Evolutionary conservation across 2,329 filamentous ascomycete genomes (phyloP).

Genomic region (Diaporthe australafricana): DNA sequence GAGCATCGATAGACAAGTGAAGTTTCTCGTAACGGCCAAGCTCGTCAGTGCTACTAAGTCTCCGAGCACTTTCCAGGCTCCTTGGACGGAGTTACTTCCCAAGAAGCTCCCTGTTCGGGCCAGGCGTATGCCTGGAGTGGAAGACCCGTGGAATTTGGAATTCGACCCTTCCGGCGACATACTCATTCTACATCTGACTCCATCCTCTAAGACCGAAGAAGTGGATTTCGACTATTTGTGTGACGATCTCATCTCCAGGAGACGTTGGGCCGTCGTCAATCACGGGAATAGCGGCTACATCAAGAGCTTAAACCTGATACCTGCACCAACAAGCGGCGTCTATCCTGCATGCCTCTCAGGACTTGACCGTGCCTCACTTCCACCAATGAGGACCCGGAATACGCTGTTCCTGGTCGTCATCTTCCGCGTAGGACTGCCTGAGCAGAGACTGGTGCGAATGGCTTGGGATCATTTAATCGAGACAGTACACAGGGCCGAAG

Average conservation of each 20-base stretch:
- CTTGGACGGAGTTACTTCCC: not conserved
- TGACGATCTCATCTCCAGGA: not conserved
- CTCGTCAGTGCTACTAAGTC: not conserved
- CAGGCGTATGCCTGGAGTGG: no score
- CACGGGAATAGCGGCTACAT: no score
- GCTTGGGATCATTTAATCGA: not conserved
- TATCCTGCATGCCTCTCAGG: no score
- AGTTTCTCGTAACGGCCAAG: not conserved
- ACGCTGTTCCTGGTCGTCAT: not conserved
- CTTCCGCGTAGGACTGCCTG: not conserved
- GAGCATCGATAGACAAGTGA: fast-evolving
- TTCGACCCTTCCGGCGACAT: not conserved
- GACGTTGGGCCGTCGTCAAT: not conserved
- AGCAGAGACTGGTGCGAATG: not conserved
- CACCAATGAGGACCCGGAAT: not conserved
- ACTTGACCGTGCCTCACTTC: not conserved
- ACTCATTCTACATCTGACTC: not conserved
- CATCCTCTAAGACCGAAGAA: no score
- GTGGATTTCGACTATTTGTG: no score
- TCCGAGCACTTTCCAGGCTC: not conserved
- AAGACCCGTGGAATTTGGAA: fast-evolving
- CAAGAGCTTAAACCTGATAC: no score
- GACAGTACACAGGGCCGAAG: not conserved
- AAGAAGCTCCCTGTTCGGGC: not conserved
- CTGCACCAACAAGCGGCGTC: no score